Evolutionary conservation across 768 basidiomycete genomes (phyloP).

Genomic region (Lactifluus pinguis): DNA sequence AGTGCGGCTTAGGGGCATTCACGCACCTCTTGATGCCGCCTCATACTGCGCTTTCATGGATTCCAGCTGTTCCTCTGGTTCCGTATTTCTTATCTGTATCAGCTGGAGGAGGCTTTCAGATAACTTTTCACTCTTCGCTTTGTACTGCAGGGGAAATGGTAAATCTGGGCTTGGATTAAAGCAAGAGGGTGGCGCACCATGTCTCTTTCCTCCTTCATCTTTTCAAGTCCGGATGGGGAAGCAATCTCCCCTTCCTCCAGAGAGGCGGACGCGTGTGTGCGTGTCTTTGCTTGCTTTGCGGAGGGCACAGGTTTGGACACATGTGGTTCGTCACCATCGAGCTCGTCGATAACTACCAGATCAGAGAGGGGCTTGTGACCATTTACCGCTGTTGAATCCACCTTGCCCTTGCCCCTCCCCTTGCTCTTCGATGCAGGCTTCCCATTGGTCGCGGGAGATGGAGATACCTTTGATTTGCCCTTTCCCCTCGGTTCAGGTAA

Average conservation of each 20-base stretch:
- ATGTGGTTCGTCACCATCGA: conserved; percentile 11
- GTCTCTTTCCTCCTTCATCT: conserved; percentile 22
- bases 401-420: conserved; percentile 30
- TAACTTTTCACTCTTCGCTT: conserved; percentile 29
- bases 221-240: conserved; percentile 10
- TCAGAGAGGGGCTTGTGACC: background rate
- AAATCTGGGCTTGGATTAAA: background rate
- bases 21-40: conserved; percentile 42
- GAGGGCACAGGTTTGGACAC: conserved; percentile 12
- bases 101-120: conserved; percentile 51
- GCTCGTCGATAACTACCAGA: conserved; percentile 6
- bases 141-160: conserved; percentile 2
- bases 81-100: conserved; percentile 49
- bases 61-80: conserved; percentile 49
- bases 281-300: conserved; percentile 8
- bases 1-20: background rate
- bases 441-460: conserved; percentile 21
- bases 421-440: conserved; percentile 27
- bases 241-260: background rate
- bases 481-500: conserved; percentile 16
- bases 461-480: conserved; percentile 8
- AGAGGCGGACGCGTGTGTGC: background rate
- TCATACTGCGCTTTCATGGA: conserved; percentile 44
- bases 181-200: conserved; percentile 16
- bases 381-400: conserved; percentile 22